Evolutionary conservation across 148 eudicot genomes (phyloP), one percentile per base, ranked within the genome.

Genomic region (Rhododendron williamsianum): DNA sequence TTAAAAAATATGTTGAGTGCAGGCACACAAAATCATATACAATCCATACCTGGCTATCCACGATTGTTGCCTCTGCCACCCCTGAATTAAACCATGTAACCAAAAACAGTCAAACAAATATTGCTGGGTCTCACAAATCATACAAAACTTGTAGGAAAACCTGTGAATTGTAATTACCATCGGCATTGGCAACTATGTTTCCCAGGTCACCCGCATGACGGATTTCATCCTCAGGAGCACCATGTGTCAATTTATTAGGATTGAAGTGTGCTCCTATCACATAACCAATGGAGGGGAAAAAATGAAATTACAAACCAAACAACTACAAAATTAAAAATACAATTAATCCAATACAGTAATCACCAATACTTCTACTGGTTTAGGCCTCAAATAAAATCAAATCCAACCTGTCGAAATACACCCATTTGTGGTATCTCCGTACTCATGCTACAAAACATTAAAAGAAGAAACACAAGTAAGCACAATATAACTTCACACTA

Each of bases 151-250:
- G 74, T 25, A 69, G 35, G 4, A n/a, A 11, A 27, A 27, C 74
- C 30, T 10, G 6, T 69, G 74, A 4, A 54, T 3, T 16, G 23
- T 16, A 54, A 54, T 67, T 83, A 96, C 99, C 99, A 76, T 95
- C 96, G 81, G 95, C 93, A 88, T 96, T 94, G 76, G 99, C 99
- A 90, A 95, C 89, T 85, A 96, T 96, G 98, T 96, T 96, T 96
- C 99, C 97, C 98, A 96, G 99, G 98, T 95, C 99, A 91, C 99
- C 99, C 98, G 98, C 99, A 92, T 96, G 98, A 83, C 99, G 98
- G 88, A 93, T 87, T 89, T 95, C 93, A 84, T 96, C 99, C 80
- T 87, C 97, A 89, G 99, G 98, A 92, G 98, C 97, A 89, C 99
- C 99, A 88, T 96, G 99, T 89, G 98, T 95, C 92, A 92, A 0